phyloP scores from a whole-genome alignment of 495 filamentous ascomycete genomes.

The Aspergillus saccharolyticus region DNA sequence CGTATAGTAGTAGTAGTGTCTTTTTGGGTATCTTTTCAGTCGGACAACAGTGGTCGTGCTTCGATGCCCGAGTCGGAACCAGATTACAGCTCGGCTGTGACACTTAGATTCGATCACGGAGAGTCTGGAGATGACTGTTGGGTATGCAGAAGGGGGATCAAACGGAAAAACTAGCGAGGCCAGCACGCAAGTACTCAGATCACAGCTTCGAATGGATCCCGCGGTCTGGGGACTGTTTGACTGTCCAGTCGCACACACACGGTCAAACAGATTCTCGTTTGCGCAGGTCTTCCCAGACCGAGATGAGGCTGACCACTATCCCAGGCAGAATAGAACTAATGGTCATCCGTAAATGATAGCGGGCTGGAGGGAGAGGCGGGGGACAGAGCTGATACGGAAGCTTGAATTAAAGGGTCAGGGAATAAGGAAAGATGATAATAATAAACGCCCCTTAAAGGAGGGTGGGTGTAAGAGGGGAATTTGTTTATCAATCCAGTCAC shows the following conservation, averaged over 20 bases:
- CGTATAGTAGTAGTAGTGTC: background rate
- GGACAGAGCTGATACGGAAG: background rate
- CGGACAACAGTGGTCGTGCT: background rate
- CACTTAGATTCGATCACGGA: background rate
- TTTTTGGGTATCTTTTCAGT: background rate
- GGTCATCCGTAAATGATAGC: background rate
- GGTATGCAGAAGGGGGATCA: background rate
- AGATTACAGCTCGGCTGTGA: background rate
- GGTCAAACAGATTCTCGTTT: background rate
- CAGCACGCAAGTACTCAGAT: background rate
- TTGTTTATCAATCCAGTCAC: background rate
- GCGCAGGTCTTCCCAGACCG: background rate
- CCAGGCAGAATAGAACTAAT: background rate
- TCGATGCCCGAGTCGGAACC: background rate
- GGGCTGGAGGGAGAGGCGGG: background rate
- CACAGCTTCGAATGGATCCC: background rate
- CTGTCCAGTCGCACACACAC: background rate
- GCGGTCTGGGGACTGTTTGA: background rate
- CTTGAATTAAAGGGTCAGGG: background rate
- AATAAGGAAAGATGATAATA: background rate
- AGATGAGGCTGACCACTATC: background rate
- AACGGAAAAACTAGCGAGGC: background rate
- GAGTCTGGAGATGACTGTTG: background rate
- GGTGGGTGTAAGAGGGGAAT: background rate
- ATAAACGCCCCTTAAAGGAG: background rate